These are phyloP conservation scores for Lasiodiplodia sp. DNA, from an alignment of 2,329 filamentous ascomycete genomes.

Conservation along the genomic window DNA sequence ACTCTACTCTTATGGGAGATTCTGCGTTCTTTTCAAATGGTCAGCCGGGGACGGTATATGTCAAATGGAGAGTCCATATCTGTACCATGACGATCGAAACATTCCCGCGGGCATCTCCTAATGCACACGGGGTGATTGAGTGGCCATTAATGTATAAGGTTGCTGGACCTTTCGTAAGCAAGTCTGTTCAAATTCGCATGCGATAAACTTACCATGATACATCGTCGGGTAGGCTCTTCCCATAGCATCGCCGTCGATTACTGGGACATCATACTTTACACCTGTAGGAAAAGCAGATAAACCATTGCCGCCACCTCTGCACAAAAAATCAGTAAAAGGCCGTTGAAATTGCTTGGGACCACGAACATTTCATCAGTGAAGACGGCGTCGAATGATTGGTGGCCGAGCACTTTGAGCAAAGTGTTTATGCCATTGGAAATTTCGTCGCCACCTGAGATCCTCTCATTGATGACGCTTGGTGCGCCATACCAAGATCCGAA, in stretches of 20 bases:
- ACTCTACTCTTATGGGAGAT: not conserved
- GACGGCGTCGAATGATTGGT: not conserved
- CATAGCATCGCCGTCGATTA: conserved; percentile 7
- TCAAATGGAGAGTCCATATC: not conserved
- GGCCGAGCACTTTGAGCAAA: not conserved
- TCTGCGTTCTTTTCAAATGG: not conserved
- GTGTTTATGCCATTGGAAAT: conserved; percentile 40
- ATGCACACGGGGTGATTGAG: not conserved
- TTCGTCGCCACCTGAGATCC: conserved; percentile 47
- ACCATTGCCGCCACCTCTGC: conserved; percentile 11
- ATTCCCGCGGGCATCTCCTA: conserved; percentile 6
- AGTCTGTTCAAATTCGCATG: not conserved
- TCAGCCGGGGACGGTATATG: not conserved
- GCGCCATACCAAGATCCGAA: conserved; percentile 57
- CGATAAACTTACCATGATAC: not conserved
- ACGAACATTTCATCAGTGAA: conserved; percentile 11
- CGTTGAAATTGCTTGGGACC: not conserved
- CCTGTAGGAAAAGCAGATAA: not conserved
- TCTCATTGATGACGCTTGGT: conserved; percentile 51
- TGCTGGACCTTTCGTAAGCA: not conserved
- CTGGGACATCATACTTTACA: not conserved
- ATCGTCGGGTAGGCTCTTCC: conserved; percentile 4
- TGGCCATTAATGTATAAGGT: not conserved
- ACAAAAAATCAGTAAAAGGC: not conserved
- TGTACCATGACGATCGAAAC: not conserved